These are phyloP conservation scores for Gyromitra esculenta DNA, from an alignment of 2,329 filamentous ascomycete genomes.

Conservation along the genomic window DNA sequence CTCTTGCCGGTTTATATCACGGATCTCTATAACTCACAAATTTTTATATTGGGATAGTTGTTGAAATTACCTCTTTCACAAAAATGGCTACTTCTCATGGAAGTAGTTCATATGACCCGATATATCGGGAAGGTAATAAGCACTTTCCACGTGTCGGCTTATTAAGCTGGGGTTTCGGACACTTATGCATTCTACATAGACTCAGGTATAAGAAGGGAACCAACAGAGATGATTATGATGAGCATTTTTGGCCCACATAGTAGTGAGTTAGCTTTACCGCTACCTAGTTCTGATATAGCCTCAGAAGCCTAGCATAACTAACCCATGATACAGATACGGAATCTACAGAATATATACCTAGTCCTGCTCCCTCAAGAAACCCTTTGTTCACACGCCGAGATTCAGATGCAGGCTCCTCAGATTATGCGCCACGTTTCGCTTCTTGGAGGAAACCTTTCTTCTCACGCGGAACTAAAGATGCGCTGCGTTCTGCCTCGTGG, in stretches of 20 bases:
- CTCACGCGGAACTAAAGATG: not conserved
- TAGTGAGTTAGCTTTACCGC: not conserved
- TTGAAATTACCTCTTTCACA: not conserved
- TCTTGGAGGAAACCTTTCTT: not conserved
- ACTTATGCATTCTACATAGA: not conserved
- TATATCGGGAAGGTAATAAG: not conserved
- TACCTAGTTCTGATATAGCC: not conserved
- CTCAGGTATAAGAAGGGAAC: not conserved
- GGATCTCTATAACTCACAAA: not conserved
- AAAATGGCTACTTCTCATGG: not conserved
- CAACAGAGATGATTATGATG: not conserved
- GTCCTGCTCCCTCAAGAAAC: not conserved
- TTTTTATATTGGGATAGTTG: not conserved
- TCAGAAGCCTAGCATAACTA: not conserved
- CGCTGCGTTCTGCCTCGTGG: conserved; percentile 21
- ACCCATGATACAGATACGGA: conserved; percentile 5
- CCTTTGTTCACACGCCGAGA: not conserved
- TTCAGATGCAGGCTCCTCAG: not conserved
- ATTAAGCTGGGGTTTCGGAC: not conserved
- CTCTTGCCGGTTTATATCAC: not conserved
- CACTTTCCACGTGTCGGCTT: not conserved
- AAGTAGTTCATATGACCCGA: not conserved
- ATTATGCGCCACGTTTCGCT: not conserved
- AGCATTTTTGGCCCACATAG: not conserved
- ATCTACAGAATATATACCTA: not conserved